These are phyloP conservation scores for Gossypium sturtianum DNA, from an alignment of 345 rosid species.

Conservation along the genomic window DNA sequence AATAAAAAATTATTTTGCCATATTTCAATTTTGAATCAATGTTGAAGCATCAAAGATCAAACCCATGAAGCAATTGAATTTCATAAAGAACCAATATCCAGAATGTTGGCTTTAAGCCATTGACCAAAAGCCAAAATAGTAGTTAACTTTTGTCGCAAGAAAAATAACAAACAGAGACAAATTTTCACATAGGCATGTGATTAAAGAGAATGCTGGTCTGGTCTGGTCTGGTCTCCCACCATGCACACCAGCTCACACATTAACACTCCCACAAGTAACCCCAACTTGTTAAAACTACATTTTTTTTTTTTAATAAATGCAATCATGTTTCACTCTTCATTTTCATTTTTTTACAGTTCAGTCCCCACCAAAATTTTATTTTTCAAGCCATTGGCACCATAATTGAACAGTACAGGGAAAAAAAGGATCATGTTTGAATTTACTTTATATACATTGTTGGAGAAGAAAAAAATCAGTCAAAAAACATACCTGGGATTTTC, in stretches of 20 bases:
- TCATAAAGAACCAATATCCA: neutral
- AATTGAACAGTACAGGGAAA: constrained; percentile 7
- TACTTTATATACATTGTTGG: constrained; percentile 18
- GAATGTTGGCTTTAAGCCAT: constrained; percentile 12
- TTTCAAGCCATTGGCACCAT: neutral
- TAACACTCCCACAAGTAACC: constrained; percentile 8
- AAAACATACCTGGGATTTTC: constrained; percentile 6
- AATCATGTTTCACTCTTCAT: neutral
- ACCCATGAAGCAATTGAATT: too few relatives aligned
- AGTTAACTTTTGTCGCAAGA: neutral
- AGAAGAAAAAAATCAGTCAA: neutral
- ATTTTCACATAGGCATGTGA: neutral
- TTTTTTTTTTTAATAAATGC: constrained; percentile 10
- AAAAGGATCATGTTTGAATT: constrained; percentile 13
- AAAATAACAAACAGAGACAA: constrained; percentile 9
- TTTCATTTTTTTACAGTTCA: neutral
- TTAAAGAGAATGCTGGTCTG: neutral
- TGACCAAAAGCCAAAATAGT: neutral
- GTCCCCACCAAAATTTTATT: neutral
- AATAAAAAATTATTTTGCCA: too few relatives aligned
- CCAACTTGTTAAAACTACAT: neutral
- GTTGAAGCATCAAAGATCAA: too few relatives aligned
- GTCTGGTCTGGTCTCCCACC: constrained; percentile 17
- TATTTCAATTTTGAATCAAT: too few relatives aligned
- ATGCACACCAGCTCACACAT: constrained; percentile 10